A percentile compares a stretch with the other conserved stretches of the same genome.
These are phyloP conservation scores for Mucor velutinosus DNA, from an alignment of 371 early-diverging fungal genomes.

Conservation along the genomic window DNA sequence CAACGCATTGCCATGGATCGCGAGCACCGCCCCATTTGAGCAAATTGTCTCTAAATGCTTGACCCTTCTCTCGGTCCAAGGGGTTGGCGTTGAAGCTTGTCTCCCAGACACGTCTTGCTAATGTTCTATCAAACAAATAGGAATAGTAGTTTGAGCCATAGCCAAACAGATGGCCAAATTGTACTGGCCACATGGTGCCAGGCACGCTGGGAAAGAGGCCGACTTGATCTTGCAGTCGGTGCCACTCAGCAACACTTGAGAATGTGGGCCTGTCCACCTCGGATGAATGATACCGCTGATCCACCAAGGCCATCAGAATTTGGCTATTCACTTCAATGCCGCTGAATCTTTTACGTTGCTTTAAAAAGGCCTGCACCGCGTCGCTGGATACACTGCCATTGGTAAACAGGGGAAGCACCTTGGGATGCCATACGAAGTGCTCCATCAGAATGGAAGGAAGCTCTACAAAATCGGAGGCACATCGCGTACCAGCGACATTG, in stretches of 20 bases:
- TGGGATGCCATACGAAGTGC: conserved; percentile 78
- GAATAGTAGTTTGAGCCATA: conserved; percentile 95
- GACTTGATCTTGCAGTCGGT: conserved; percentile 53
- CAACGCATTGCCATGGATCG: conserved; percentile 87
- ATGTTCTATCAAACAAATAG: conserved; percentile 86
- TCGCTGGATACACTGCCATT: conserved; percentile 40
- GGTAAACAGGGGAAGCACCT: conserved; percentile 71
- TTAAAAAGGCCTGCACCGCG: conserved; percentile 53
- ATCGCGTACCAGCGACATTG: conserved; percentile 93
- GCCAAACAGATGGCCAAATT: conserved; percentile 88
- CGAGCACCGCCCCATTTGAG: conserved; percentile 93
- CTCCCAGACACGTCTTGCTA: conserved; percentile 82
- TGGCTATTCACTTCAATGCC: conserved; percentile 87
- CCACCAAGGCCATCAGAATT: conserved; percentile 85
- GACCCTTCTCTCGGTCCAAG: conserved; percentile 56
- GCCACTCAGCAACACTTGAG: conserved; percentile 55
- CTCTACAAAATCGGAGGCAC: conserved; percentile 95
- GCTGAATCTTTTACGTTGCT: conserved; percentile 56
- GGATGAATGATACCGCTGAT: conserved; percentile 76
- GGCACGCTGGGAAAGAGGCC: conserved; percentile 68
- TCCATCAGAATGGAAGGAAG: conserved; percentile 96
- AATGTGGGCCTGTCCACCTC: conserved; percentile 38
- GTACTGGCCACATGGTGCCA: conserved; percentile 87
- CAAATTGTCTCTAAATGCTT: conserved; percentile 72
- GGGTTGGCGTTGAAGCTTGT: conserved; percentile 65